A percentile compares a stretch with the other conserved stretches of the same genome.
Evolutionary conservation across 2,329 filamentous ascomycete species (phyloP).

Genomic region (Penicillium occitanis): DNA sequence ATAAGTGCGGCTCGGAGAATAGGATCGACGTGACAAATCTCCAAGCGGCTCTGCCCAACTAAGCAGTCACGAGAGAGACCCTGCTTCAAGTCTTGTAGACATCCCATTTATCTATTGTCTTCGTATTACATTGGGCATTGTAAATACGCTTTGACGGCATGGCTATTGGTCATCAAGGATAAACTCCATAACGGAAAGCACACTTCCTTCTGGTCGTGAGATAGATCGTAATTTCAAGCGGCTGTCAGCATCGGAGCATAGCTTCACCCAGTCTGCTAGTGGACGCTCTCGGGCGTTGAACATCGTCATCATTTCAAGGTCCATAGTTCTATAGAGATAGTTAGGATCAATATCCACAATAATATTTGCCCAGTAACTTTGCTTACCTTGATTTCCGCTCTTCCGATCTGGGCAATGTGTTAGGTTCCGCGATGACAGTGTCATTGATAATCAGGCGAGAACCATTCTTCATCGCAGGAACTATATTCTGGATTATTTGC

Average conservation of each 20-base stretch:
- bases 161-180: no score
- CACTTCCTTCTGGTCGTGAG: neutral
- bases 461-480: neutral
- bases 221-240: slow-evolving; percentile 15
- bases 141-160: no score
- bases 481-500: neutral
- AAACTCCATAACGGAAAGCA: neutral
- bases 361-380: neutral
- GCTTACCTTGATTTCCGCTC: neutral
- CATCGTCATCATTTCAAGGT: slow-evolving; percentile 26
- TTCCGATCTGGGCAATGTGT: neutral
- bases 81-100: no score
- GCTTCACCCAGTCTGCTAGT: slow-evolving; percentile 23
- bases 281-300: slow-evolving; percentile 25
- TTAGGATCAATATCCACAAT: neutral
- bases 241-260: slow-evolving; percentile 22
- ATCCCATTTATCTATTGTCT: no score
- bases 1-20: neutral
- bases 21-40: no score
- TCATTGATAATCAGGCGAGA: neutral
- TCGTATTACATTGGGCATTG: no score
- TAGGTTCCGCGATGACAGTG: neutral
- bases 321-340: slow-evolving; percentile 17
- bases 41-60: no score
- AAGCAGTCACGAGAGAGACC: no score